A percentile compares a stretch with the other conserved stretches of the same genome.
phyloP scores from a whole-genome alignment of 129 eudicot species.

The Ambrosia artemisiifolia region DNA sequence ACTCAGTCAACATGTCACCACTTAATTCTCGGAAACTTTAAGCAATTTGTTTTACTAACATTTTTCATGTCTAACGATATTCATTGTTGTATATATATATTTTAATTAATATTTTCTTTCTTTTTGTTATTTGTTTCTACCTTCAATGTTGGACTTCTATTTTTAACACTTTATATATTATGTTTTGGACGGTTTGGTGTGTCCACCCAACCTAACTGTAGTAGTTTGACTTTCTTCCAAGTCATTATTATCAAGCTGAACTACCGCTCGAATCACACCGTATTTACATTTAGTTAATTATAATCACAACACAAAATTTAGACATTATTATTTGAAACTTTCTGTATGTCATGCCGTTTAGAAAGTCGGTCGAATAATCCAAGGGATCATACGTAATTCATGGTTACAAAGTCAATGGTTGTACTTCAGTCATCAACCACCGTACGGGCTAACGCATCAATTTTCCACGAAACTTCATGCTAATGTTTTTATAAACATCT shows the following conservation, averaged over 20 bases:
- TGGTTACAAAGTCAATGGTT: conserved; percentile 1
- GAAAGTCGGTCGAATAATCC: neutral
- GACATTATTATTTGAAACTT: neutral
- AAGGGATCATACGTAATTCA: conserved; percentile 8
- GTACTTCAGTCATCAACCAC: neutral
- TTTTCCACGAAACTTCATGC: neutral
- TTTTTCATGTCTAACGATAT: too few species aligned
- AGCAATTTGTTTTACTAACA: too few species aligned
- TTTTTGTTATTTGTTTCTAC: too few species aligned
- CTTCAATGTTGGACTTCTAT: neutral
- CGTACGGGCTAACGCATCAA: neutral
- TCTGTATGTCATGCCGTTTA: neutral
- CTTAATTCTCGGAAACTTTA: too few species aligned
- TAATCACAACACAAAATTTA: neutral
- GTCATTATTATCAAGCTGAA: neutral
- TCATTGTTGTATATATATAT: too few species aligned
- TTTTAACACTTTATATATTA: too few species aligned
- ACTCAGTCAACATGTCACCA: too few species aligned
- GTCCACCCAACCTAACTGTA: neutral
- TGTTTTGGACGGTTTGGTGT: neutral
- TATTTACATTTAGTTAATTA: neutral
- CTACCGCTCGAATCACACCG: too few species aligned
- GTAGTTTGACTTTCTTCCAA: neutral
- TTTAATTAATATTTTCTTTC: neutral
- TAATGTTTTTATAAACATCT: neutral